These are phyloP conservation scores for Dendrothele bispora DNA, from an alignment of 768 basidiomycete species.

Conservation along the genomic window DNA sequence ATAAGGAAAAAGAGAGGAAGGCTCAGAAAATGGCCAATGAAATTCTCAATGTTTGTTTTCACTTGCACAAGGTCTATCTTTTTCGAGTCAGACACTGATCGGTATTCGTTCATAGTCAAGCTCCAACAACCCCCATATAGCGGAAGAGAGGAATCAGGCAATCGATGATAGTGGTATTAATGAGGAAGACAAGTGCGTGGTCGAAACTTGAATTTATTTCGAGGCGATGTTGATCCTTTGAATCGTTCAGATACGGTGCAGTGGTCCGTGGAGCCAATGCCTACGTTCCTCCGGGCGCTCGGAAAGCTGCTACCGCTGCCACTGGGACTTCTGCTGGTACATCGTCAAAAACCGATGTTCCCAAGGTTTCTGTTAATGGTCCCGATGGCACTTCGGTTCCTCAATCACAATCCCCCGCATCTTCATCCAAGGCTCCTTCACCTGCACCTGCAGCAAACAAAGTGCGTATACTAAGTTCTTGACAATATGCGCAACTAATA, in stretches of 20 bases:
- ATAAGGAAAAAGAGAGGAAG: constrained; percentile 82
- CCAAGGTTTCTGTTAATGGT: constrained; percentile 75
- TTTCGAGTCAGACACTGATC: constrained; percentile 9
- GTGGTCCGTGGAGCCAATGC: constrained; percentile 87
- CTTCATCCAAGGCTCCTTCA: constrained; percentile 51
- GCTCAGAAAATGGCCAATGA: constrained; percentile 90
- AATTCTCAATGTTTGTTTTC: constrained; percentile 72
- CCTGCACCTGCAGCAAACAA: constrained; percentile 66
- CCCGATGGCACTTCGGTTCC: constrained; percentile 65
- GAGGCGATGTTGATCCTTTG: constrained; percentile 19
- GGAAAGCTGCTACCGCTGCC: constrained; percentile 42
- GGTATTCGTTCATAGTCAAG: constrained; percentile 40
- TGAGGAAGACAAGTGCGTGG: constrained; percentile 92
- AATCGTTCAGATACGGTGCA: constrained; percentile 73
- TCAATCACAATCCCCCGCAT: constrained; percentile 39
- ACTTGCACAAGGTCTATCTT: constrained; percentile 4
- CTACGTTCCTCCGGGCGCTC: constrained; percentile 92
- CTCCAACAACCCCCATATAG: constrained; percentile 79
- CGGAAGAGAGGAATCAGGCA: constrained; percentile 77
- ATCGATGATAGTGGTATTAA: constrained; percentile 75
- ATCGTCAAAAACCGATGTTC: constrained; percentile 48
- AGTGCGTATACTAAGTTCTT: constrained; percentile 31
- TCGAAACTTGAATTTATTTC: constrained; percentile 12
- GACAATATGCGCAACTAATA: neutral
- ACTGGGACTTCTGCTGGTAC: constrained; percentile 26